Evolutionary conservation across 2,329 filamentous ascomycete species (phyloP).

Genomic region (Diaporthe sp.): DNA sequence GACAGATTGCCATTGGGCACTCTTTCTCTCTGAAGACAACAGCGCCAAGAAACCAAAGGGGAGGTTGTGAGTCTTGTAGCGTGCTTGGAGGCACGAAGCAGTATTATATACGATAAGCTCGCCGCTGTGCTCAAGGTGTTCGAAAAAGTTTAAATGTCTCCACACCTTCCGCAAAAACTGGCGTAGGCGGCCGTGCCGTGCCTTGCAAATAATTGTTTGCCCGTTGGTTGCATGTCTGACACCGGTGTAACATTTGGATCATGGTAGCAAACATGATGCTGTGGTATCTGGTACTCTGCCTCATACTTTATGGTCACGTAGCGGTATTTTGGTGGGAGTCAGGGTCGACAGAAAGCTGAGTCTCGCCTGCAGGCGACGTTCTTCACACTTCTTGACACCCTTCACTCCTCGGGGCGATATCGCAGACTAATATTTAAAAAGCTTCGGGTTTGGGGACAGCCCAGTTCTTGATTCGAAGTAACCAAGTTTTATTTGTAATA

Average conservation of each 20-base stretch:
- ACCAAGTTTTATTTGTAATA: background rate
- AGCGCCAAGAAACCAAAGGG: background rate
- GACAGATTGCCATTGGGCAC: background rate
- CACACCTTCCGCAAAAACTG: background rate
- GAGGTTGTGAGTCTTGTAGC: background rate
- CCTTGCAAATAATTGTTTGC: background rate
- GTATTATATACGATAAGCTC: too few species aligned
- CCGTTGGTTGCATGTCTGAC: background rate
- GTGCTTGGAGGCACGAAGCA: background rate
- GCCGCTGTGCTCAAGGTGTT: too few species aligned
- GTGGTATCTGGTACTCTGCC: background rate
- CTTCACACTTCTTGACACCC: background rate
- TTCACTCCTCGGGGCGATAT: background rate
- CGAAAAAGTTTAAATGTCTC: too few species aligned
- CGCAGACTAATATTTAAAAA: too few species aligned
- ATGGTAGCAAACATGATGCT: background rate
- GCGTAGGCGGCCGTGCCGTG: background rate
- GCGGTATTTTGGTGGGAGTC: background rate
- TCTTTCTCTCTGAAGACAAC: background rate
- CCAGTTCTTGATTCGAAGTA: background rate
- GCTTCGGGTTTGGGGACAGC: background rate
- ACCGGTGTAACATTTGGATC: background rate
- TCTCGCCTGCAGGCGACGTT: too few species aligned
- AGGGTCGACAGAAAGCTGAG: background rate
- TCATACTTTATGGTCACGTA: background rate